Base-by-base conservation (phyloP, 345 rosid genomes). In the Schrenkiella parvula region DNA sequence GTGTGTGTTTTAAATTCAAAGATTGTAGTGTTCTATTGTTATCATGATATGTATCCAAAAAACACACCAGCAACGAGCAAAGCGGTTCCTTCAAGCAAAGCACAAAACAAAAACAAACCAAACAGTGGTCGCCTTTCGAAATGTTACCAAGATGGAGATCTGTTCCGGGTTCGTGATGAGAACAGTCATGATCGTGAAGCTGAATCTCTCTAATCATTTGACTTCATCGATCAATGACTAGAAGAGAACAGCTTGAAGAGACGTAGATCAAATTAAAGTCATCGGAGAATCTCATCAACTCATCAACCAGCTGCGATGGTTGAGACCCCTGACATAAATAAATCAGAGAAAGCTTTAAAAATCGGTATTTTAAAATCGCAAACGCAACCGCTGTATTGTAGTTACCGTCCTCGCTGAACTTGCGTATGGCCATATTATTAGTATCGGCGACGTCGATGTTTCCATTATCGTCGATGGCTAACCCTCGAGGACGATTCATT, bases 391-490 rank as follows among this genome's bases (percentile, higher is more conserved):
- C 21, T 54, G 7, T n/a, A 10, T 10, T 37, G 50, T 44, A 28
- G 48, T 70, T 80, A 92, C 99, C 99, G 14, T 88, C 68, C 71
- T 95, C 90, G 54, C 91, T 87, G 78, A 95, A 90, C 85, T 95
- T 95, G 81, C 98, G 85, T 75, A 95, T 87, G 70, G 87, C 99
- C 96, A 87, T 84, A 52, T 95, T 95, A 82, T 85, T 76, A 8
- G 92, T 84, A 82, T 95, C 99, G 1, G 99, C 98, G 29, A 95
- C 55, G 80, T 95, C 92, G 32, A 95, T 80, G 81, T 95, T 95
- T 79, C 99, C 98, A 60, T 90, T 82, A 60, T 86, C 89, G 76
- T 95, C 99, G 15, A 85, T 80, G 0, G 97, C 80, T 25, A 92
- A 73, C 66, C 97, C 99, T 82, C 84, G 84, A 4, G 98, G 99